Evolutionary conservation across 371 early-diverging fungal genomes (phyloP), one percentile per base, ranked within the genome.

Genomic region (Gilbertella persicaria): DNA sequence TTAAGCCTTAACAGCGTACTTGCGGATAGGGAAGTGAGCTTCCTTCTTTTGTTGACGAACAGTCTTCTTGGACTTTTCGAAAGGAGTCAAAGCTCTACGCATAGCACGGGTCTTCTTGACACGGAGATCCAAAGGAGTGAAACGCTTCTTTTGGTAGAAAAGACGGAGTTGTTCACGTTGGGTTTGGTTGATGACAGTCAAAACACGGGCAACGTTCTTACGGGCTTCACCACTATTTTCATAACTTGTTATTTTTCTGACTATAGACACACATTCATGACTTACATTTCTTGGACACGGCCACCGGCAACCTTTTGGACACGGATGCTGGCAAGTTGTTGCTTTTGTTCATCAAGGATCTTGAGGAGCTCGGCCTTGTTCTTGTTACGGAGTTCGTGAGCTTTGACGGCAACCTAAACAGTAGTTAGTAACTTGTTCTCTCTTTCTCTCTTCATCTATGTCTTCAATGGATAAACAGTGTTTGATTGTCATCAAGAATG

Each of bases 71-170:
- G 81, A 66, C 53, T 74, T 74, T 78, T 95, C 92, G 60, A 67
- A 54, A 66, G 78, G 71, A 82, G 95, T 93, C 80, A 97, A 81
- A 59, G 88, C 89, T 69, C 96, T 92, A 60, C 97, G 95, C 78
- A 96, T 88, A 58, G 97, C 97, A 69, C 97, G 92, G 58, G 97
- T 97, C 90, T 92, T 92, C 92, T 97, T 97, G 78, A 75, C 80
- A 69, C 97, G 93, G 75, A 97, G 88, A 72, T 96, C 96, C 60
- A 92, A 79, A 60, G 96, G 97, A 43, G 83, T 62, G 85, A 90
- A 88, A 84, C 92, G 93, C 86, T 92, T 94, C 70, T 87, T 87
- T 72, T 87, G 85, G 83, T 91, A 94, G 81, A 83, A 85, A 49
- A 83, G 68, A 61, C 90, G 88, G 57, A 93, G 86, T 73, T 88